phyloP scores from a whole-genome alignment of 2,329 filamentous ascomycete species.

The Verticillium isaacii region DNA sequence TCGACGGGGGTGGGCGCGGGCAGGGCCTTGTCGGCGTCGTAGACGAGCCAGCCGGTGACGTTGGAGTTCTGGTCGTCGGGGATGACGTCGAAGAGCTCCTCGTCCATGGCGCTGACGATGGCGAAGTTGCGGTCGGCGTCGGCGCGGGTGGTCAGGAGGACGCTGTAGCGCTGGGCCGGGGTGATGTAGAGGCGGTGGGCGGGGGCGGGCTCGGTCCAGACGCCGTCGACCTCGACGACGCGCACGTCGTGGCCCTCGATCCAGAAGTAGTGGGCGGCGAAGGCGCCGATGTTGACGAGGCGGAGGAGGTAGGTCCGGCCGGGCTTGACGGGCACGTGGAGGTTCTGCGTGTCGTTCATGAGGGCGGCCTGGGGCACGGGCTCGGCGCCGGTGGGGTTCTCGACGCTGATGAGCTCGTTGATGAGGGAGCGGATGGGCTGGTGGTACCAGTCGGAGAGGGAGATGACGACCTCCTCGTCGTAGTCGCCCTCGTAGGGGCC shows the following conservation, averaged over 20 bases:
- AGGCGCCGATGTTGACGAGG: constrained; percentile 48
- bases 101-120: constrained; percentile 40
- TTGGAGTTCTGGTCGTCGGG: constrained; percentile 47
- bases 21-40: constrained; percentile 20
- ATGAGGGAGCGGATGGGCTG: constrained; percentile 45
- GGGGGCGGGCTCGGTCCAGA: constrained; percentile 36
- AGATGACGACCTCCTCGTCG: constrained; percentile 52
- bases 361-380: constrained; percentile 49
- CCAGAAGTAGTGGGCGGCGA: constrained; percentile 41
- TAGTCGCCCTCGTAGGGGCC: constrained; percentile 40
- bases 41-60: constrained; percentile 28
- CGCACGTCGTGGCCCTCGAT: constrained; percentile 39
- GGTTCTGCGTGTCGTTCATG: constrained; percentile 44
- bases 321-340: constrained; percentile 38
- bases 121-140: constrained; percentile 39
- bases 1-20: constrained; percentile 26
- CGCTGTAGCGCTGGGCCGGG: constrained; percentile 42
- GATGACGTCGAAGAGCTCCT: constrained; percentile 33
- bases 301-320: constrained; percentile 49
- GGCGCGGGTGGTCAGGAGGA: constrained; percentile 43
- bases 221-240: constrained; percentile 47
- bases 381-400: constrained; percentile 47
- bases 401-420: constrained; percentile 37
- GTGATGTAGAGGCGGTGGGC: constrained; percentile 40
- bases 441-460: constrained; percentile 58